A percentile compares a stretch with the other conserved stretches of the same genome.
phyloP scores from a whole-genome alignment of 441 rosid genomes.

The Syzygium syzygioides region DNA sequence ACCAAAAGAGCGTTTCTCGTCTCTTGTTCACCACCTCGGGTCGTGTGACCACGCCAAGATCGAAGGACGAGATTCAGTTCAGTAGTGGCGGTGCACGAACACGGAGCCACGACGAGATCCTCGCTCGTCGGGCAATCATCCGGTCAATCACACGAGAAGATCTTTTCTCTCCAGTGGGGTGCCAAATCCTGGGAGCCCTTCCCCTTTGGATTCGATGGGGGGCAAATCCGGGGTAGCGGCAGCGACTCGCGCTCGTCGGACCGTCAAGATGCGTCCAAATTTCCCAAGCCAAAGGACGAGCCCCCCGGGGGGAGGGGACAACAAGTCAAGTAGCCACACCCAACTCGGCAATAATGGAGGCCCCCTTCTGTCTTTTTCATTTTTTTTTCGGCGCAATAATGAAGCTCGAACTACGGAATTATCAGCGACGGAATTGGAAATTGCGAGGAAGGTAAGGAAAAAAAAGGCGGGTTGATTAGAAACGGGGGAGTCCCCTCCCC shows the following conservation, averaged over 20 bases:
- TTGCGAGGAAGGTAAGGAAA: fast-evolving
- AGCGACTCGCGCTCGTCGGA: neutral
- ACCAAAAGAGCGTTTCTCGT: neutral
- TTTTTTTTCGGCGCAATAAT: neutral
- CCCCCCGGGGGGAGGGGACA: neutral
- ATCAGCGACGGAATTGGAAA: neutral
- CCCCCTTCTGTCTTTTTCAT: neutral
- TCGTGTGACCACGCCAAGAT: neutral
- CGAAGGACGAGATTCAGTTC: neutral
- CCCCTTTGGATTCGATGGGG: neutral
- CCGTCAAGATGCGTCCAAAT: neutral
- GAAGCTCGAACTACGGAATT: neutral
- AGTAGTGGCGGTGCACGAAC: neutral
- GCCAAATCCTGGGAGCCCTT: neutral
- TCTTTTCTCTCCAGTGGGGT: too few relatives aligned
- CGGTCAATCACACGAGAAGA: neutral
- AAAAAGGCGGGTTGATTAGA: neutral
- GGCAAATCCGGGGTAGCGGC: neutral
- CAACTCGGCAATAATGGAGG: neutral
- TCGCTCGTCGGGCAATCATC: neutral
- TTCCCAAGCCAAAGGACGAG: neutral
- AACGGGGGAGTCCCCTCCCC: neutral
- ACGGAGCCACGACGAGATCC: neutral
- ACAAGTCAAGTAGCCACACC: neutral
- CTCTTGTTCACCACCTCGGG: neutral